phyloP scores from a whole-genome alignment of 2,329 filamentous ascomycete genomes.

The Exophiala sp. region DNA sequence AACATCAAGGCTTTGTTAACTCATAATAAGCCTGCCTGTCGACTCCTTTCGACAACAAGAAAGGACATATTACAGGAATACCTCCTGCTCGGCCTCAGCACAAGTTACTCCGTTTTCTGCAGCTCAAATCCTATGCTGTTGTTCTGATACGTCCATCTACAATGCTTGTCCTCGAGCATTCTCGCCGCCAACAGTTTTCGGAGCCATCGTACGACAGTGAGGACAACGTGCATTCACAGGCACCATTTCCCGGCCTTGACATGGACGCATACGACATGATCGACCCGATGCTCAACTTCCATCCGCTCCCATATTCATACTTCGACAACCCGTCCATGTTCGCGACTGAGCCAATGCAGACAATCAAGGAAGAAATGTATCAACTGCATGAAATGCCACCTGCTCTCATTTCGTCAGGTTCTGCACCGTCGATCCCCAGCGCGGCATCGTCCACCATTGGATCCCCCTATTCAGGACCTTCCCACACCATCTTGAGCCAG shows the following conservation, averaged over 20 bases:
- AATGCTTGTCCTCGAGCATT: slow-evolving; percentile 28
- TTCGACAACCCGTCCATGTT: slow-evolving; percentile 22
- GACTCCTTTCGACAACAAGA: neutral
- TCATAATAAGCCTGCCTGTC: slow-evolving; percentile 7
- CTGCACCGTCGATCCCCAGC: slow-evolving; percentile 51
- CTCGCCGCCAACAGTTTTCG: slow-evolving; percentile 18
- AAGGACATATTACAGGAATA: neutral
- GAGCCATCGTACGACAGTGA: slow-evolving; percentile 20
- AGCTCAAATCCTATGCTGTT: slow-evolving; percentile 11
- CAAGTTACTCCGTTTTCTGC: too few species aligned
- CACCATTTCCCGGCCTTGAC: slow-evolving; percentile 22
- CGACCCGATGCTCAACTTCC: slow-evolving; percentile 22
- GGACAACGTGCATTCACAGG: slow-evolving; percentile 15
- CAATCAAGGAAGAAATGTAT: slow-evolving; percentile 21
- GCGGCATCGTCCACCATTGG: slow-evolving; percentile 62
- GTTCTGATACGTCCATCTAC: slow-evolving; percentile 3
- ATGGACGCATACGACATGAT: slow-evolving; percentile 22
- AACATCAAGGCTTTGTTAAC: neutral
- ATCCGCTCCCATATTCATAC: slow-evolving; percentile 23
- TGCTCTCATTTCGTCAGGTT: slow-evolving; percentile 57
- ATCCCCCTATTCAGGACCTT: slow-evolving; percentile 59
- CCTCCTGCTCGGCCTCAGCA: neutral
- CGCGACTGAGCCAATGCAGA: slow-evolving; percentile 15
- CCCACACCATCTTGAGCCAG: slow-evolving; percentile 47
- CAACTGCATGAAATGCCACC: slow-evolving; percentile 40